Evolutionary conservation across 1,139 yeast genomes (phyloP).

Genomic region (Yamadazyma pseudoaaseri): DNA sequence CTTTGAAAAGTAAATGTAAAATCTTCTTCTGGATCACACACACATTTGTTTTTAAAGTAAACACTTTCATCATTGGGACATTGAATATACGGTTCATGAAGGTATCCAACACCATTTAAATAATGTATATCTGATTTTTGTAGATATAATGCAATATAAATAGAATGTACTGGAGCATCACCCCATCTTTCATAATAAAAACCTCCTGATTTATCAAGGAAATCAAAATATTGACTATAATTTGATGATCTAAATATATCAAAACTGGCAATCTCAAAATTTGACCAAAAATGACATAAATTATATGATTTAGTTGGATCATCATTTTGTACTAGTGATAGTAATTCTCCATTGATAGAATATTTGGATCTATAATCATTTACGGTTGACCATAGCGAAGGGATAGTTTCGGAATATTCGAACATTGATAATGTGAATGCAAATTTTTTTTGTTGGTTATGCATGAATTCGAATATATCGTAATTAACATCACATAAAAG

Average conservation of each 20-base stretch:
- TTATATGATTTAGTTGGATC: conserved; percentile 26
- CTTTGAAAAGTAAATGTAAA: conserved; percentile 27
- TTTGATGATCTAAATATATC: conserved; percentile 21
- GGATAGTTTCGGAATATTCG: conserved; percentile 34
- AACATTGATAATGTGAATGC: conserved; percentile 30
- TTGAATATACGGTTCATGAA: conserved; percentile 33
- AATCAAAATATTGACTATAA: conserved; percentile 25
- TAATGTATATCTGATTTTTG: conserved; percentile 26
- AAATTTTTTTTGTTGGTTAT: conserved; percentile 32
- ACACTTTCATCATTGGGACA: conserved; percentile 26
- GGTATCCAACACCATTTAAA: conserved; percentile 34
- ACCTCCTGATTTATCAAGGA: conserved; percentile 32
- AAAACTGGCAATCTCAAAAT: conserved; percentile 36
- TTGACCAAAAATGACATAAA: conserved; percentile 41
- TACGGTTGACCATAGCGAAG: conserved; percentile 29
- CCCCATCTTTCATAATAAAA: conserved; percentile 44
- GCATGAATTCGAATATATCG: conserved; percentile 60
- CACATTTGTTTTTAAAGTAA: conserved; percentile 22
- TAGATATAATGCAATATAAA: conserved; percentile 27
- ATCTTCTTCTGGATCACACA: conserved; percentile 33
- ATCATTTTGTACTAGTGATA: conserved; percentile 17
- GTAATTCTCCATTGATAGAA: conserved; percentile 9
- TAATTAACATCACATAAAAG: conserved; percentile 57
- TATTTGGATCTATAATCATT: conserved; percentile 11
- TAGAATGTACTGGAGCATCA: conserved; percentile 39